phyloP scores from a whole-genome alignment of 805 yeast species.

The Candida fluviatilis region DNA sequence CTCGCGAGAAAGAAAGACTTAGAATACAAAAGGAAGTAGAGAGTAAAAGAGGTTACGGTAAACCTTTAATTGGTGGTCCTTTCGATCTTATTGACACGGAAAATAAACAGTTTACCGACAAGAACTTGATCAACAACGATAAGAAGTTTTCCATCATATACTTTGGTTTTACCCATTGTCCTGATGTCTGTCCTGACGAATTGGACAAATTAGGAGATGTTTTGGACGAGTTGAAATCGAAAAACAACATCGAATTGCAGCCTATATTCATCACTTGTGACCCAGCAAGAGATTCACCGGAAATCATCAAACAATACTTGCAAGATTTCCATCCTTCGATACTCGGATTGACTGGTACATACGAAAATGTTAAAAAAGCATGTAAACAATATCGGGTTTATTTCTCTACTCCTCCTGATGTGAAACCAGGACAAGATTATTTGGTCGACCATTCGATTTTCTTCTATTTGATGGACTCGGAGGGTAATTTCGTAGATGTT shows the following conservation, averaged over 20 bases:
- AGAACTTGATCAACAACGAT: slow-evolving; percentile 59
- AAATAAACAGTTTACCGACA: slow-evolving; percentile 70
- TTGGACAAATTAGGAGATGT: slow-evolving; percentile 84
- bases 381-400: slow-evolving; percentile 93
- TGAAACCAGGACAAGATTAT: slow-evolving; percentile 94
- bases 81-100: slow-evolving; percentile 69
- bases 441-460: slow-evolving; percentile 96
- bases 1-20: slow-evolving; percentile 70
- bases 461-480: slow-evolving; percentile 97
- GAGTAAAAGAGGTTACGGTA: slow-evolving; percentile 83
- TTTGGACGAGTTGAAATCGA: slow-evolving; percentile 54
- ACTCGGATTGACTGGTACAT: slow-evolving; percentile 87
- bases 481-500: slow-evolving; percentile 92
- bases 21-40: slow-evolving; percentile 76
- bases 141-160: slow-evolving; percentile 77
- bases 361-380: slow-evolving; percentile 74
- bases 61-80: slow-evolving; percentile 90
- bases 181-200: slow-evolving; percentile 98
- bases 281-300: slow-evolving; percentile 92
- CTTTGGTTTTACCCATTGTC: slow-evolving; percentile 97
- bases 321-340: slow-evolving; percentile 87
- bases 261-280: slow-evolving; percentile 95
- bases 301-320: slow-evolving; percentile 75
- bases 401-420: slow-evolving; percentile 93
- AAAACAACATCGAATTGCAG: slow-evolving; percentile 57